Conservation (phyloP, 1,284 basidiomycete genomes). For the Microbotryum saponariae region DNA sequence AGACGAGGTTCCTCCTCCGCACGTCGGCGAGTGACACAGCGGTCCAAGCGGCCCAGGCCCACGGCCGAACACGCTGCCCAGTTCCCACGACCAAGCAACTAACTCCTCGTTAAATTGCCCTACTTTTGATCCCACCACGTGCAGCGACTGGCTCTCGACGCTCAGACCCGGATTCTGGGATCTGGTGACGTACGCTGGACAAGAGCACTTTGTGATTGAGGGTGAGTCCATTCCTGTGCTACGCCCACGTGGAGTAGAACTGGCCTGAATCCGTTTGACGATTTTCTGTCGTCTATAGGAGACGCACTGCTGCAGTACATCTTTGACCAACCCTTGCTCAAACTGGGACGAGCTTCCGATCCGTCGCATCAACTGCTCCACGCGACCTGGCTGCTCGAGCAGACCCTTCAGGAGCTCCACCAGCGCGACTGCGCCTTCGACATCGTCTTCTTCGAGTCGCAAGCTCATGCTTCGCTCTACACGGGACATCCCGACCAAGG, state of each 20-base stretch:
- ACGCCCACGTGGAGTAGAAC: neutral
- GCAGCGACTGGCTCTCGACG: neutral
- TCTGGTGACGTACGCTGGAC: neutral
- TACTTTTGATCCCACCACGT: too few species aligned
- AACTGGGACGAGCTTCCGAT: conserved; percentile 48
- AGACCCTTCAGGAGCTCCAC: conserved; percentile 48
- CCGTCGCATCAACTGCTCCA: conserved; percentile 57
- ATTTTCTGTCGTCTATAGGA: conserved; percentile 41
- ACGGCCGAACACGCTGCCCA: too few species aligned
- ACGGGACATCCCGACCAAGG: conserved; percentile 42
- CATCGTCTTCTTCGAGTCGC: conserved; percentile 54
- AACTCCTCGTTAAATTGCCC: too few species aligned
- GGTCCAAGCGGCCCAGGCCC: too few species aligned
- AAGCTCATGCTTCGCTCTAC: conserved; percentile 44
- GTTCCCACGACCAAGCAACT: too few species aligned
- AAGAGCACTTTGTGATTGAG: conserved; percentile 2
- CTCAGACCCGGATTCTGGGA: conserved; percentile 1
- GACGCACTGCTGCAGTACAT: conserved; percentile 56
- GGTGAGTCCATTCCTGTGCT: neutral
- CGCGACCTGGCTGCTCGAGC: conserved; percentile 52
- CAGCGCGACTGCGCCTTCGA: conserved; percentile 54
- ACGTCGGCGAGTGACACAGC: too few species aligned
- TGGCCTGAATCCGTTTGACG: neutral
- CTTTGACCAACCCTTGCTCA: conserved; percentile 54
- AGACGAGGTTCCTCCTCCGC: too few species aligned